Conservation (phyloP, 2,329 filamentous ascomycete genomes). For the Albifimbria verrucaria region DNA sequence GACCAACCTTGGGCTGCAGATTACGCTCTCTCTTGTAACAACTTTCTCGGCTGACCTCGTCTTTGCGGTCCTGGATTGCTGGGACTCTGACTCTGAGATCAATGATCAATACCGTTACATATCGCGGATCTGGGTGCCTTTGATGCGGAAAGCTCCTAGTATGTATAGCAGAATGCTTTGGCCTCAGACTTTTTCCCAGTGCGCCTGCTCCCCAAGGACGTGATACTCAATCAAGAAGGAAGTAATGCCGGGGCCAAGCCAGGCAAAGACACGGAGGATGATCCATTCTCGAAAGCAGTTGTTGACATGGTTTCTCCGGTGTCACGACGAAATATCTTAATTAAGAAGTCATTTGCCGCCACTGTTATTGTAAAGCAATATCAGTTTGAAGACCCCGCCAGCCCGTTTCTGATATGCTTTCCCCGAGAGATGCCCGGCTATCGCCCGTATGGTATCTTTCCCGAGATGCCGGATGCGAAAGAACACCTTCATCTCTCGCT, state of each 20-base stretch:
- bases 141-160: background rate
- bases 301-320: constrained; percentile 5
- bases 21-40: background rate
- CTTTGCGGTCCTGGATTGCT: constrained; percentile 3
- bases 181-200: constrained; percentile 1
- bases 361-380: constrained; percentile 2
- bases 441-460: constrained; percentile 7
- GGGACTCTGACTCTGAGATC: constrained; percentile 1
- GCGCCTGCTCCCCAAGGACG: background rate
- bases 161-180: background rate
- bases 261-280: background rate
- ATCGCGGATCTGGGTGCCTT: constrained; percentile 1
- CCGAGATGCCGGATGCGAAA: background rate
- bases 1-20: constrained; percentile 3
- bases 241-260: background rate
- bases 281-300: background rate
- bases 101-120: background rate
- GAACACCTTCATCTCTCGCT: background rate
- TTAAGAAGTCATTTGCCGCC: constrained; percentile 7
- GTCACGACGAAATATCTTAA: constrained; percentile 4
- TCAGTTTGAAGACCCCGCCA: constrained; percentile 5
- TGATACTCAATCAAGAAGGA: background rate
- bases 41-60: background rate
- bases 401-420: constrained; percentile 7
- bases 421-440: constrained; percentile 4